These are phyloP conservation scores for Eucalyptus tenuipes DNA, from an alignment of 345 rosid genomes.

Conservation along the genomic window DNA sequence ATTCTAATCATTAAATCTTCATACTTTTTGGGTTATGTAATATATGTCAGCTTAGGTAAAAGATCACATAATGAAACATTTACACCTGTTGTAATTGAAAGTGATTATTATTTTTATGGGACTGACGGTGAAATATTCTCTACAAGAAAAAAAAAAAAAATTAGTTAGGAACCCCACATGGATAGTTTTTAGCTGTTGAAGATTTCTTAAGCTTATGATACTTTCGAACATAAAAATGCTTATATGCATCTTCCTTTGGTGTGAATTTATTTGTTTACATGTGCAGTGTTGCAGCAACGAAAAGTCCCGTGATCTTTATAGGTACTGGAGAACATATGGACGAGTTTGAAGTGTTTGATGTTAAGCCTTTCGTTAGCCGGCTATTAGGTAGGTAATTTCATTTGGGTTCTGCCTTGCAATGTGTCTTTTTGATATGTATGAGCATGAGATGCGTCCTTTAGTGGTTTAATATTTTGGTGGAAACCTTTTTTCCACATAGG, in stretches of 20 bases:
- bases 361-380: slow-evolving; percentile 83
- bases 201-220: neutral
- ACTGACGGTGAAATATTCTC: neutral
- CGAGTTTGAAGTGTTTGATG: slow-evolving; percentile 92
- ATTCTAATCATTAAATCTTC: neutral
- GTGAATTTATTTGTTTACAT: neutral
- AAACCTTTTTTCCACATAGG: slow-evolving; percentile 20
- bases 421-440: neutral
- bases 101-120: neutral
- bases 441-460: neutral
- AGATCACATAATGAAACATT: neutral
- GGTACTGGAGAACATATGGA: slow-evolving; percentile 99
- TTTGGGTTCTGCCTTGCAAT: neutral
- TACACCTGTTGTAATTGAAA: neutral
- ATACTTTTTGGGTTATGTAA: neutral
- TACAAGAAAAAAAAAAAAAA: neutral
- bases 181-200: neutral
- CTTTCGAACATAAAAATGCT: neutral
- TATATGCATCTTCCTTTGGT: neutral
- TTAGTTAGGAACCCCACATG: neutral
- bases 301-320: slow-evolving; percentile 89
- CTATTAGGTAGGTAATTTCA: slow-evolving; percentile 45
- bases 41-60: neutral
- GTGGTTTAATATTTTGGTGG: neutral
- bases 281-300: slow-evolving; percentile 85